Base-by-base conservation (phyloP, 2,329 filamentous ascomycete species). In the Leptographium radiaticola region DNA sequence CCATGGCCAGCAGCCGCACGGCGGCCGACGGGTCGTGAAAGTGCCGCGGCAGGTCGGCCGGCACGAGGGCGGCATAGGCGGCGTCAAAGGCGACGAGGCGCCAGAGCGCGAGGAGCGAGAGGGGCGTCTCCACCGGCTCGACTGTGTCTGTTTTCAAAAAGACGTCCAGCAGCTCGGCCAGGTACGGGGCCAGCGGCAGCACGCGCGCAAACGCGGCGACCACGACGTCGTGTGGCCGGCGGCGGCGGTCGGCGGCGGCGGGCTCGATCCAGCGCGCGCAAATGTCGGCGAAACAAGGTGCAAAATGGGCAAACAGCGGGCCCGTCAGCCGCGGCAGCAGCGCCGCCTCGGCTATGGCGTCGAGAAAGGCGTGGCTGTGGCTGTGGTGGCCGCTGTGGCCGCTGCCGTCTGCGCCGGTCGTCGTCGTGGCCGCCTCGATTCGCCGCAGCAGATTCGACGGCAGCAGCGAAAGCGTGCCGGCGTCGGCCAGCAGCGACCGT, bases 181-280 rank as follows among this genome's bases (percentile, higher is more conserved):
- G 74, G 64, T 91, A 81, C 51, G 89, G 86, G 59, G 87, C 86
- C 72, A 93, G 84, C 18, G 89, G 87, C 61, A 96, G 67, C 58
- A 95, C 76, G 63, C 86, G 79, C 57, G 87, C 85, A 70, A 95
- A 86, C 36, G 87, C 84, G 54, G 83, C 77, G 58, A 91, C 76
- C 52, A 84, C 68, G 53, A 62, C 67, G 61, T 66, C 68, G 61
- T 68, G 66, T 53, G 59, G n/a, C n/a, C n/a, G n/a, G n/a, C n/a
- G n/a, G n/a, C n/a, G 60, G 58, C 67, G 63, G 44, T 65, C 67
- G 33, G 67, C 66, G 33, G 71, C 62, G 65, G n/a, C n/a, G n/a
- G n/a, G n/a, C n/a, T n/a, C n/a, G n/a, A 86, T 73, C 89, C 89
- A 95, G 72, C 86, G 76, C 57, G 89, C 86, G 68, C 86, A 88